Conservation (phyloP, 1,284 basidiomycete genomes). For the Thecaphora frezii region DNA sequence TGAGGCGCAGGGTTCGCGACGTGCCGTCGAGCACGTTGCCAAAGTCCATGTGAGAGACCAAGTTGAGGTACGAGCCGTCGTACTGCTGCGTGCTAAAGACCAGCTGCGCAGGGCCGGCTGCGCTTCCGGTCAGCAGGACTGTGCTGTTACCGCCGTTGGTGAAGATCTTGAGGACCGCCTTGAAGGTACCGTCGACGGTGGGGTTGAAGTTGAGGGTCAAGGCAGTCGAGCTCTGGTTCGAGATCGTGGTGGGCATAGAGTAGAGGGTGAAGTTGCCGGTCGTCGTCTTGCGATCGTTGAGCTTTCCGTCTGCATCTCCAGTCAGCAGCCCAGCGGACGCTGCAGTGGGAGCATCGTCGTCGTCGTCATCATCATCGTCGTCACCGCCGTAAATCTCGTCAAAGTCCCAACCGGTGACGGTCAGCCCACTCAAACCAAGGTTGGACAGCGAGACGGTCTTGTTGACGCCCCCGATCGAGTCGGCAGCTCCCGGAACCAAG, state of each 20-base stretch:
- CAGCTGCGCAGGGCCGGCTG: constrained; percentile 3
- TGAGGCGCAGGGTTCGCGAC: neutral
- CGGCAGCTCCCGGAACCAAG: constrained; percentile 8
- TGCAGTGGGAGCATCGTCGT: constrained; percentile 3
- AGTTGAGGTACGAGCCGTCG: constrained; percentile 3
- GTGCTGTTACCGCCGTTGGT: constrained; percentile 13
- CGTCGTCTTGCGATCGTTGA: constrained; percentile 6
- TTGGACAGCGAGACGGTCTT: constrained; percentile 9
- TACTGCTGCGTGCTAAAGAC: constrained; percentile 7
- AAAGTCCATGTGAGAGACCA: constrained; percentile 12
- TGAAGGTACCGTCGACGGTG: constrained; percentile 6
- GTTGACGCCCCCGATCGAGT: constrained; percentile 8
- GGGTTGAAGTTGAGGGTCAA: constrained; percentile 17
- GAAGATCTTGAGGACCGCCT: constrained; percentile 6
- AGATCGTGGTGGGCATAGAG: constrained; percentile 7
- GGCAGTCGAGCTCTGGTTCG: constrained; percentile 7
- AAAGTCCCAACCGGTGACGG: constrained; percentile 6
- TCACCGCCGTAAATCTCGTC: too few relatives aligned
- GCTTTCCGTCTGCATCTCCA: constrained; percentile 1
- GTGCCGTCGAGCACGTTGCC: constrained; percentile 7
- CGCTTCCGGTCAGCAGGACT: constrained; percentile 7
- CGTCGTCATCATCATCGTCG: constrained; percentile 13
- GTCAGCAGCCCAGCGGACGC: neutral
- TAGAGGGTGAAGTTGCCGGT: constrained; percentile 16
- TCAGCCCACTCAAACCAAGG: constrained; percentile 3